Conservation (phyloP, 176 grass and related monocot genomes). For the Avena sativa region DNA sequence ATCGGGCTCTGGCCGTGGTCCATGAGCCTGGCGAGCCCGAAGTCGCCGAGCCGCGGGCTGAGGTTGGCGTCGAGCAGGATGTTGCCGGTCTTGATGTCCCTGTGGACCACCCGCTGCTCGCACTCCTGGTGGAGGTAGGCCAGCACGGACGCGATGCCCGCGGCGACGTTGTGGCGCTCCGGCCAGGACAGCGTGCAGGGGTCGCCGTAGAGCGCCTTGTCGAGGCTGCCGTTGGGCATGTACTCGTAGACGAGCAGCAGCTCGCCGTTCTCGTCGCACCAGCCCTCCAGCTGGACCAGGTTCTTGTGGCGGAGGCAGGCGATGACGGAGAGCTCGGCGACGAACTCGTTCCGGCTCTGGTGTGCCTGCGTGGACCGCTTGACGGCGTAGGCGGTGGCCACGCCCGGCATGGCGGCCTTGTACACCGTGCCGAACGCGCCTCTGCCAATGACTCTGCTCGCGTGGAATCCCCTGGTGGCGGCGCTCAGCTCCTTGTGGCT, state of each 20-base stretch:
- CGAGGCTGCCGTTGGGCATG: conserved; percentile 92
- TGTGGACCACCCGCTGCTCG: conserved; percentile 84
- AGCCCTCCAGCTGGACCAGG: conserved; percentile 80
- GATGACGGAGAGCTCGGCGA: conserved; percentile 79
- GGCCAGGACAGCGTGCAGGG: conserved; percentile 68
- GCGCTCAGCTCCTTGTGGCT: conserved; percentile 76
- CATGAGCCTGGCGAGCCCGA: conserved; percentile 80
- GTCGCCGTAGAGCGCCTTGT: conserved; percentile 72
- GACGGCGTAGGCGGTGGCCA: conserved; percentile 48
- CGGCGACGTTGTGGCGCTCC: conserved; percentile 62
- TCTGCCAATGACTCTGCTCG: conserved; percentile 67
- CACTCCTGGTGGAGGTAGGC: conserved; percentile 92
- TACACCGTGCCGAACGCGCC: conserved; percentile 92
- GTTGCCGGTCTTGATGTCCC: conserved; percentile 95
- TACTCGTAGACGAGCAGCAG: conserved; percentile 89
- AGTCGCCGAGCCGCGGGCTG: conserved; percentile 81
- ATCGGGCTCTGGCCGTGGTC: conserved; percentile 89
- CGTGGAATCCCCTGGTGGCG: conserved; percentile 79
- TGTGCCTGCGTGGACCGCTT: conserved; percentile 88
- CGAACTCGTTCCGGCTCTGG: conserved; percentile 81
- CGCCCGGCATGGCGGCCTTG: conserved; percentile 60
- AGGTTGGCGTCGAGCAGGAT: conserved; percentile 77
- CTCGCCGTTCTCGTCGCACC: conserved; percentile 83
- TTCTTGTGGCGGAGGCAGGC: conserved; percentile 92
- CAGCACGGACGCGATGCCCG: conserved; percentile 74